phyloP scores from a whole-genome alignment of 129 eudicot genomes.

The Helianthus annuus region HanXRQr2.0-SUNRISE NC_035444.2:35439277-35439776 shows the following conservation, averaged over 20 bases:
- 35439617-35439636: conserved; percentile 99
- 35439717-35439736: neutral
- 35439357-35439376: no score
- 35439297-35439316: no score
- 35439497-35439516: conserved; percentile 1
- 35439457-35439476: no score
- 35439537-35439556: conserved; percentile 6
- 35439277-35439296: no score
- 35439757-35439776: conserved; percentile 98
- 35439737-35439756: conserved; percentile 59
- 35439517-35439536: neutral
- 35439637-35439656: conserved; percentile 97
- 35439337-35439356: no score
- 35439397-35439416: no score
- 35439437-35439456: no score
- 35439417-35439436: no score
- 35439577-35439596: conserved; percentile 97
- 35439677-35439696: neutral
- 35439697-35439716: neutral
- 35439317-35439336: no score
- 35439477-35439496: no score
- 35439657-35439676: conserved; percentile 51
- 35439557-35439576: conserved; percentile 94
- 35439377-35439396: no score
- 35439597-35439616: conserved; percentile 89